Conservation (phyloP, 345 rosid genomes). For the Hirschfeldia incana region DNA sequence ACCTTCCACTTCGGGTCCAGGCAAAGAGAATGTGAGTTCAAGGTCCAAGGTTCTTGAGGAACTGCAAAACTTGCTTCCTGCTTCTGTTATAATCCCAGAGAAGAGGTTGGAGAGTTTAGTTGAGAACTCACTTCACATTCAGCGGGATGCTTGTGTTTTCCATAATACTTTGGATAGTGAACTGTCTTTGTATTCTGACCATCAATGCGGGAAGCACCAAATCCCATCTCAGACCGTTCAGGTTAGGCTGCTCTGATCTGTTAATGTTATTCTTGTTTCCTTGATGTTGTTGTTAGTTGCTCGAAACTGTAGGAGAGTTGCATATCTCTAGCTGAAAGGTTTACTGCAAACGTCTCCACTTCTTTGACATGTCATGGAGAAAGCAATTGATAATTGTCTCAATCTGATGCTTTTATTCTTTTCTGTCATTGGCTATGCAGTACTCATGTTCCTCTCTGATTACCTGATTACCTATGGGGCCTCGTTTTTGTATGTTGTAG, state of each 20-base stretch:
- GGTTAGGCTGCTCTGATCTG: constrained; percentile 46
- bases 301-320: constrained; percentile 3
- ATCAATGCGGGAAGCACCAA: constrained; percentile 61
- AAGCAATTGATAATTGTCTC: constrained; percentile 20
- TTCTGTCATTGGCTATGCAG: constrained; percentile 22
- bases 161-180: constrained; percentile 63
- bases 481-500: constrained; percentile 29
- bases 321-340: constrained; percentile 18
- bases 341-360: constrained; percentile 10
- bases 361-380: not conserved
- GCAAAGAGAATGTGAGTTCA: constrained; percentile 39
- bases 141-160: constrained; percentile 60
- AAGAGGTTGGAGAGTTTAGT: constrained; percentile 70
- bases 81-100: constrained; percentile 63
- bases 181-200: constrained; percentile 65
- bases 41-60: constrained; percentile 55
- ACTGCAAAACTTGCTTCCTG: constrained; percentile 63
- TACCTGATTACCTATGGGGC: constrained; percentile 19
- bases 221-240: constrained; percentile 70
- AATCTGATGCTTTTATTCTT: constrained; percentile 4
- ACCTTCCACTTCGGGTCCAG: constrained; percentile 42
- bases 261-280: constrained; percentile 6
- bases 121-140: constrained; percentile 63
- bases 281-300: constrained; percentile 12
- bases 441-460: constrained; percentile 1